Conservation (phyloP, 2,329 filamentous ascomycete species). For the Cladophialophora psammophila region DNA sequence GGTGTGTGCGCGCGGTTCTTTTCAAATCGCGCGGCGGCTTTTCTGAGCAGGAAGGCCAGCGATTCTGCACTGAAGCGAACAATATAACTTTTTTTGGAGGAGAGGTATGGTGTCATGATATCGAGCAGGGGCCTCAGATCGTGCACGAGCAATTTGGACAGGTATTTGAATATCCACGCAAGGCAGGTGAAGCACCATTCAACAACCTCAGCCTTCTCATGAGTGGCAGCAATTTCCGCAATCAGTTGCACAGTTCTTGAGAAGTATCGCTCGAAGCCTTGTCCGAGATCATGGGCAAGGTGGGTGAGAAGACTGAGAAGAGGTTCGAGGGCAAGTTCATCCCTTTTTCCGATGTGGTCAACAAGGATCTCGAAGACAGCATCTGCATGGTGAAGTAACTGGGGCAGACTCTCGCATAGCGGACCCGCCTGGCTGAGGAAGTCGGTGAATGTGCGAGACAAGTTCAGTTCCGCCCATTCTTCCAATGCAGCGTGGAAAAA, state of each 20-base stretch:
- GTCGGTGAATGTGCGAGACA: slow-evolving; percentile 78
- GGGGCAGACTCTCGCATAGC: slow-evolving; percentile 86
- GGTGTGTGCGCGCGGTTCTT: slow-evolving; percentile 70
- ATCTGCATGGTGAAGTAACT: slow-evolving; percentile 89
- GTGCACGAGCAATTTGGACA: slow-evolving; percentile 84
- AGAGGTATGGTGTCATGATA: slow-evolving; percentile 80
- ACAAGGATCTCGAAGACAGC: slow-evolving; percentile 80
- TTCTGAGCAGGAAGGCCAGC: slow-evolving; percentile 90
- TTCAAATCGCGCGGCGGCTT: slow-evolving; percentile 75
- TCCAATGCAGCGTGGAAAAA: slow-evolving; percentile 84
- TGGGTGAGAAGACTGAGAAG: slow-evolving; percentile 87
- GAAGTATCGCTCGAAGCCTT: slow-evolving; percentile 88
- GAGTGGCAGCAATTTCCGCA: slow-evolving; percentile 76
- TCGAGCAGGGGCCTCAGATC: slow-evolving; percentile 85
- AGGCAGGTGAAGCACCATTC: slow-evolving; percentile 97
- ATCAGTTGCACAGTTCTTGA: slow-evolving; percentile 76
- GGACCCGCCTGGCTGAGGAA: slow-evolving; percentile 79
- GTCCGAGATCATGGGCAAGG: slow-evolving; percentile 91
- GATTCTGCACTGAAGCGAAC: slow-evolving; percentile 93
- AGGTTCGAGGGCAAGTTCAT: slow-evolving; percentile 82
- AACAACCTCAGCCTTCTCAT: slow-evolving; percentile 84
- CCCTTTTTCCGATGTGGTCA: slow-evolving; percentile 77
- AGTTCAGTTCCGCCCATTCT: slow-evolving; percentile 90
- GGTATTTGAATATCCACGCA: slow-evolving; percentile 96
- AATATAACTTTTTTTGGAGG: slow-evolving; percentile 83